phyloP scores from a whole-genome alignment of 768 basidiomycete species.

The Pleurotus cornucopiae region DNA sequence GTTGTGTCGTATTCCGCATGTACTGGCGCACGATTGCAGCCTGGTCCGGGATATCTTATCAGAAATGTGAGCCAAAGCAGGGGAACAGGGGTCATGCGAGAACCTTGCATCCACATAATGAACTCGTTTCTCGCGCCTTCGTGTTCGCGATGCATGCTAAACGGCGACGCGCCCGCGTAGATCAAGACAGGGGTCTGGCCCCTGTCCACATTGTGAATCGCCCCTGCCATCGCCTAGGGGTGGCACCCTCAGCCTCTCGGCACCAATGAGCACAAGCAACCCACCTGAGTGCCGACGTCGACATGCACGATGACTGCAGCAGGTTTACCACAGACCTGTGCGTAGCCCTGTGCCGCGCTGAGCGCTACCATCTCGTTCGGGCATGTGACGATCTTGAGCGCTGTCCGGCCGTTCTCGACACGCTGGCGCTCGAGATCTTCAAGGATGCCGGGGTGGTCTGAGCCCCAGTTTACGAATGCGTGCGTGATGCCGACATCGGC shows the following conservation, averaged over 20 bases:
- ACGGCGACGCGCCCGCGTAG: conserved; percentile 68
- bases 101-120: conserved; percentile 72
- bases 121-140: conserved; percentile 67
- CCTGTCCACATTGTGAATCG: conserved; percentile 68
- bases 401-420: conserved; percentile 28
- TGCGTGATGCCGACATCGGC: conserved; percentile 58
- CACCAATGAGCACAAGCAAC: conserved; percentile 8
- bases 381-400: conserved; percentile 56
- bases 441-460: conserved; percentile 68
- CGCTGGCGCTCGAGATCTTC: conserved; percentile 65
- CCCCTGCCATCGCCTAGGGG: conserved; percentile 58
- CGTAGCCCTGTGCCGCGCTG: conserved; percentile 69
- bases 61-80: not conserved
- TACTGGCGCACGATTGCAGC: conserved; percentile 68
- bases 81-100: not conserved
- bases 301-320: conserved; percentile 75
- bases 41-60: conserved; percentile 66
- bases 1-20: conserved; percentile 63
- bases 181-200: conserved; percentile 61
- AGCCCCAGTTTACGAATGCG: conserved; percentile 74
- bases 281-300: conserved; percentile 64
- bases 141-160: conserved; percentile 50
- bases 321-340: conserved; percentile 59
- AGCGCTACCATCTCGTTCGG: conserved; percentile 78
- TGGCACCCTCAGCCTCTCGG: not conserved